Conservation (phyloP, 192 early-diverging fungal genomes). For the Pilaira anomala region DNA sequence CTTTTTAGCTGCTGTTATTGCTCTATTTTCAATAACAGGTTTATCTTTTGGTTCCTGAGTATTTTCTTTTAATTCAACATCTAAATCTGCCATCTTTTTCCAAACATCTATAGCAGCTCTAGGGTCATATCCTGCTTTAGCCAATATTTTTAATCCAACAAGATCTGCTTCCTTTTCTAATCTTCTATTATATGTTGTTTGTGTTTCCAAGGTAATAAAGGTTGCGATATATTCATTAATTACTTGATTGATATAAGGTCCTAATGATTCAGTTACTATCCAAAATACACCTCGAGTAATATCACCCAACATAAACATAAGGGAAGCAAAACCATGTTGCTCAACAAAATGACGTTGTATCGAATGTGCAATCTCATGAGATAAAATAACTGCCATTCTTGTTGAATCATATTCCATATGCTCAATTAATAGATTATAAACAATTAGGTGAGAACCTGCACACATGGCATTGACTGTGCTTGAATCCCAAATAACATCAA, state of each 20-base stretch:
- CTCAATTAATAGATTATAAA: conserved; percentile 36
- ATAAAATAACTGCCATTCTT: conserved; percentile 46
- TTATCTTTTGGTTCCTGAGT: not conserved
- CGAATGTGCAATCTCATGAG: conserved; percentile 56
- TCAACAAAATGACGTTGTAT: conserved; percentile 57
- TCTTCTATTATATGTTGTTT: conserved; percentile 38
- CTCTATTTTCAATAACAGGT: not conserved
- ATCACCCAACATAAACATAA: conserved; percentile 48
- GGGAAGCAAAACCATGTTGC: conserved; percentile 47
- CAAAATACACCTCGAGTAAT: conserved; percentile 39
- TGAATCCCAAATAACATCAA: conserved; percentile 34
- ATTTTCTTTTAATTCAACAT: conserved; percentile 7
- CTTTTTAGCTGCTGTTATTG: not conserved
- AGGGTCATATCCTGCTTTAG: conserved; percentile 58
- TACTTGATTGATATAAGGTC: conserved; percentile 37
- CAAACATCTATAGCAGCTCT: conserved; percentile 47
- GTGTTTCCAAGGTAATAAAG: conserved; percentile 23
- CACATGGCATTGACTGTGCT: conserved; percentile 39
- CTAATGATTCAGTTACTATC: conserved; percentile 36
- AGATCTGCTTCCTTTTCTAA: conserved; percentile 53
- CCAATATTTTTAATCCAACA: conserved; percentile 48
- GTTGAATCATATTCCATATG: conserved; percentile 42
- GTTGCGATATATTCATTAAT: conserved; percentile 26
- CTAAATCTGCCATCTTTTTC: conserved; percentile 44
- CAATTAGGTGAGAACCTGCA: conserved; percentile 26